A percentile compares a stretch with the other conserved stretches of the same genome.
Evolutionary conservation across 1,139 yeast genomes (phyloP).

Genomic region (Blastobotrys buckinghamii): DNA sequence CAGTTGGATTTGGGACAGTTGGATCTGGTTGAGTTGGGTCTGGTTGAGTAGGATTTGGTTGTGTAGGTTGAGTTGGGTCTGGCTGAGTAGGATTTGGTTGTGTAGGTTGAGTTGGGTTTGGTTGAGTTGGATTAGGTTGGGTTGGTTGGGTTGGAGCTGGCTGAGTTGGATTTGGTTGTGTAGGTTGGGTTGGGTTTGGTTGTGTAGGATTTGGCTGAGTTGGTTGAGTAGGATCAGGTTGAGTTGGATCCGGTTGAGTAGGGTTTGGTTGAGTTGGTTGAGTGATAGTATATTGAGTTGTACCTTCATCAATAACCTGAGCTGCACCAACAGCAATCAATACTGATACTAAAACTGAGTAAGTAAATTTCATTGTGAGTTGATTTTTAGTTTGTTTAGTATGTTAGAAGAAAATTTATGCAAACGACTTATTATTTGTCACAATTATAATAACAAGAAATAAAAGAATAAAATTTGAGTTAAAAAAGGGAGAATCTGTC

Average conservation of each 20-base stretch:
- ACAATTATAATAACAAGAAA: no score
- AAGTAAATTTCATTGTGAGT: neutral
- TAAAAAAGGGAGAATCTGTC: no score
- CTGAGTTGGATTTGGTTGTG: neutral
- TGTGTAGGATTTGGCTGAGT: constrained; percentile 1
- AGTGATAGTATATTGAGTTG: neutral
- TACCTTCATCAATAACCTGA: neutral
- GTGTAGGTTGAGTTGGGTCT: neutral
- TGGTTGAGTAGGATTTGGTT: constrained; percentile 2
- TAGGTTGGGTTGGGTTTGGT: neutral
- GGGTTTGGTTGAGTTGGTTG: neutral
- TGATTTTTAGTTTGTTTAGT: neutral
- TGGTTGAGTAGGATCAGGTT: neutral
- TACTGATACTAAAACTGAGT: neutral
- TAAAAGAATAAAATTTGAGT: no score
- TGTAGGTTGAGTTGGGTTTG: neutral
- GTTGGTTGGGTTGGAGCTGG: neutral
- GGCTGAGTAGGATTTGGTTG: constrained; percentile 1
- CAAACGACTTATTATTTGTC: no score
- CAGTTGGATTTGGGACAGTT: neutral
- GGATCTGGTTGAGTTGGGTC: constrained; percentile 1
- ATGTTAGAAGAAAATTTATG: no score
- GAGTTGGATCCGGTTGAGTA: neutral
- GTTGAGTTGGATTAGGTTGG: constrained; percentile 1
- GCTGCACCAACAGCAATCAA: neutral